Percentiles rank a stretch among this genome's conserved stretches.
These are phyloP conservation scores for Nakazawaea wyomingensis DNA, from an alignment of 805 yeast species.

Conservation along the genomic window DNA sequence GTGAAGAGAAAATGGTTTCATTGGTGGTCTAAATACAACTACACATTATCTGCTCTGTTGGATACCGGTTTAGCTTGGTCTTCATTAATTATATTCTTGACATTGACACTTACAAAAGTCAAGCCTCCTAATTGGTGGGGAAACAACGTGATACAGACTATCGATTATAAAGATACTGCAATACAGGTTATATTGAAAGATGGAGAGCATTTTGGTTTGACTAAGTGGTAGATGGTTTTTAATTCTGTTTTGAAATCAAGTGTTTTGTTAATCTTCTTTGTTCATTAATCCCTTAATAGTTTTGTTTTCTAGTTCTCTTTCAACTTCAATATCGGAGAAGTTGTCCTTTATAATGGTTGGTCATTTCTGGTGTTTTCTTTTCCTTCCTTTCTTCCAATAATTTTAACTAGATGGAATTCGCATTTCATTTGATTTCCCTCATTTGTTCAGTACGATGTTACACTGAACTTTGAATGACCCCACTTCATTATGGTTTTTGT, in stretches of 20 bases:
- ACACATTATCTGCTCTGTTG: slow-evolving; percentile 58
- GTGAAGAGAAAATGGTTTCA: slow-evolving; percentile 48
- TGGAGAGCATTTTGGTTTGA: slow-evolving; percentile 45
- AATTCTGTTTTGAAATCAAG: too few species aligned
- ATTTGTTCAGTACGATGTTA: too few species aligned
- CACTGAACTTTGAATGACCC: too few species aligned
- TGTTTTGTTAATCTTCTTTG: too few species aligned
- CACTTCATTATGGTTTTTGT: too few species aligned
- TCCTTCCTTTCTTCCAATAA: not conserved
- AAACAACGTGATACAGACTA: slow-evolving; percentile 35
- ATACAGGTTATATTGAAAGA: slow-evolving; percentile 28
- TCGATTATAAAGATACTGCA: slow-evolving; percentile 31
- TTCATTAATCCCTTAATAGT: too few species aligned
- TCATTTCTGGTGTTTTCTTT: too few species aligned
- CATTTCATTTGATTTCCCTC: too few species aligned
- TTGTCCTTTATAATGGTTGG: too few species aligned
- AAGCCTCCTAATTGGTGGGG: slow-evolving; percentile 62
- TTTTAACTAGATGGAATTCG: not conserved
- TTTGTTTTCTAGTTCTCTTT: too few species aligned
- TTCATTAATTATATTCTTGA: slow-evolving; percentile 51
- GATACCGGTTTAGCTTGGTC: slow-evolving; percentile 66
- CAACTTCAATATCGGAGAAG: too few species aligned
- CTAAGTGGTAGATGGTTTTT: slow-evolving; percentile 32
- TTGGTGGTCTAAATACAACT: slow-evolving; percentile 80
- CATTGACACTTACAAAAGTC: slow-evolving; percentile 38